phyloP scores from a whole-genome alignment of 1,284 basidiomycete species.

The Irpex sp. region DNA sequence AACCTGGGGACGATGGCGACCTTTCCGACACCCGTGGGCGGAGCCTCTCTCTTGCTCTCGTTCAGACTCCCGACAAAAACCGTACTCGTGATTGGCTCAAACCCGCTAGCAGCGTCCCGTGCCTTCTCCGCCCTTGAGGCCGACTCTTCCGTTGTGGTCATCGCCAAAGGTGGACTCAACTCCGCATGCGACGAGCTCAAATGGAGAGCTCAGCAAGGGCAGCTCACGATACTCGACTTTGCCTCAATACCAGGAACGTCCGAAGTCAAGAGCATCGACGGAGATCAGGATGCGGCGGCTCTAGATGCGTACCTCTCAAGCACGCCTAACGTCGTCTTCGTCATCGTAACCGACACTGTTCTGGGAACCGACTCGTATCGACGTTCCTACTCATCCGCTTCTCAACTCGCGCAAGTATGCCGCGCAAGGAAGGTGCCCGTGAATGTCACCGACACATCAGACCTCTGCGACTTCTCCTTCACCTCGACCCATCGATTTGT shows the following conservation, averaged over 20 bases:
- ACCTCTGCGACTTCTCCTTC: slow-evolving; percentile 89
- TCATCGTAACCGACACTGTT: slow-evolving; percentile 79
- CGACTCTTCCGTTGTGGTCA: slow-evolving; percentile 68
- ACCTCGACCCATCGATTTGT: slow-evolving; percentile 84
- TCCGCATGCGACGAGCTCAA: slow-evolving; percentile 69
- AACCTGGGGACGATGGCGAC: slow-evolving; percentile 14
- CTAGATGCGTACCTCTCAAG: slow-evolving; percentile 45
- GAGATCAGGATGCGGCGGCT: slow-evolving; percentile 35
- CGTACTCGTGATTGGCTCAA: slow-evolving; percentile 74
- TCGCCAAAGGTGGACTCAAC: slow-evolving; percentile 45
- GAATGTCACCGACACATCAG: slow-evolving; percentile 85
- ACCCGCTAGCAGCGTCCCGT: slow-evolving; percentile 75
- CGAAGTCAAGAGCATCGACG: slow-evolving; percentile 10
- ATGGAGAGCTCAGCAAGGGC: slow-evolving; percentile 54
- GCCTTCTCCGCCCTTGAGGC: slow-evolving; percentile 84
- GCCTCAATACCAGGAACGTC: slow-evolving; percentile 41
- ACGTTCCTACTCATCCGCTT: slow-evolving; percentile 50
- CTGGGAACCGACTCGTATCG: slow-evolving; percentile 26
- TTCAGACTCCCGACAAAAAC: slow-evolving; percentile 57
- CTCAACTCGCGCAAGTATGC: slow-evolving; percentile 52
- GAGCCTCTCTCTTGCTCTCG: slow-evolving; percentile 79
- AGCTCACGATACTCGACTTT: slow-evolving; percentile 58
- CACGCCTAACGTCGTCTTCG: slow-evolving; percentile 42
- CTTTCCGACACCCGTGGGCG: slow-evolving; percentile 43
- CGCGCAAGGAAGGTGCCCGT: slow-evolving; percentile 64